Evolutionary conservation across 1,284 basidiomycete genomes (phyloP), one percentile per base, ranked within the genome.

Genomic region (Austropuccinia psidii): DNA sequence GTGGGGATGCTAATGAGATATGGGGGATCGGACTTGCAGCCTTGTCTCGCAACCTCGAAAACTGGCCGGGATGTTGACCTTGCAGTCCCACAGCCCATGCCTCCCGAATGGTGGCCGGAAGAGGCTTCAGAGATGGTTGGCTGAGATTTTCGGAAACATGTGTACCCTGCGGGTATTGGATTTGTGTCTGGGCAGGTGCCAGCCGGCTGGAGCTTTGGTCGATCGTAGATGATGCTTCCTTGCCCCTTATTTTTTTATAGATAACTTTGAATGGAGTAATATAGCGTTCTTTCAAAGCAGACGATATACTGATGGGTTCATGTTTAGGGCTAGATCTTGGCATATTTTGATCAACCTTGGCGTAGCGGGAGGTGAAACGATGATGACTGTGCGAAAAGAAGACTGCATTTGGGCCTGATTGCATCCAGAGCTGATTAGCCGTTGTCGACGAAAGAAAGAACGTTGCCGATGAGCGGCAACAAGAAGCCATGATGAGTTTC

Each of bases 1-100:
- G 17, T 13, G 35, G 4, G 33, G 60, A 64, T 17, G 39, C 24
- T 17, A 27, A 11, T 33, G 64, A 24, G 33, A 29, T 21, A 55
- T 24, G 6, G 33, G 21, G 27, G 1, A 60, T 29, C 19, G 68
- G 68, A 41, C 43, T 70, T 2, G 55, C 41, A 21, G 54, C 57
- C n/a, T 57, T 54, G 24, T 31, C 31, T 33, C 57, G 41, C n/a
- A 70, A 58, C 35, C 57, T 27, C 4, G 68, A 70, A 47, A 49
- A 70, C 19, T 58, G 68, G 45, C 15, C 17, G 15, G 68, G 68
- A 61, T 70, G 19, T 4, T 54, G 24, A 17, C 68, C 68, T 17
- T 61, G 24, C 4, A 70, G 24, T 21, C 68, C 68, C 9, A 58
- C 33, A 17, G 31, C 50, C 68, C 68, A 70, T 4, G 68, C 68